These are phyloP conservation scores for Iris macrosiphon DNA, from an alignment of 106 monocot species.

Conservation along the genomic window DNA sequence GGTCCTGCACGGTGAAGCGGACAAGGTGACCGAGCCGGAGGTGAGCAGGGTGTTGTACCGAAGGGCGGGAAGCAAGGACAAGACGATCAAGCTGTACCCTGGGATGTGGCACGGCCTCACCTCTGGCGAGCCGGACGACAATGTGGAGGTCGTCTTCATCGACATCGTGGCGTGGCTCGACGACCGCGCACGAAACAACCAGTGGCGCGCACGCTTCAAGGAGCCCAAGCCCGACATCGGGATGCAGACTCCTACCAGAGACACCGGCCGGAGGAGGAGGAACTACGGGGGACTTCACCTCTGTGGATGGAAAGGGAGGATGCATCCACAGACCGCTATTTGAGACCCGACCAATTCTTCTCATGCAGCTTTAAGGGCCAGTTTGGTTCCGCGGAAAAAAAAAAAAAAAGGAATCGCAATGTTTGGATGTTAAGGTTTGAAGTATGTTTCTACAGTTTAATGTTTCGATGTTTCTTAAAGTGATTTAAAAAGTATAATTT, in stretches of 20 bases:
- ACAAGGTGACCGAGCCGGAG: conserved; percentile 87
- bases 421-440: no score
- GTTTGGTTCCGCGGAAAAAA: no score
- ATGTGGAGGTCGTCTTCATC: conserved; percentile 51
- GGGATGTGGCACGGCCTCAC: conserved; percentile 96
- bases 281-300: background rate
- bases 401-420: no score
- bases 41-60: conserved; percentile 75
- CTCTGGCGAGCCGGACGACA: conserved; percentile 72
- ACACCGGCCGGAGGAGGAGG: background rate
- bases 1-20: conserved; percentile 71
- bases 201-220: no score
- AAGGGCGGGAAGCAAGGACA: conserved; percentile 53
- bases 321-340: conserved; percentile 22
- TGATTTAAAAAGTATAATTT: no score
- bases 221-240: background rate
- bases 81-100: conserved; percentile 76
- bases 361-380: no score
- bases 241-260: background rate
- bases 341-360: no score
- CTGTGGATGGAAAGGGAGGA: conserved; percentile 19
- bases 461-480: no score
- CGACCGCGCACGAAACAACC: background rate
- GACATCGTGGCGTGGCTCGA: conserved; percentile 76
- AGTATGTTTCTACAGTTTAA: no score